phyloP scores from a whole-genome alignment of 2,329 filamentous ascomycete species.

The Cercospora zeae-maydis region DNA sequence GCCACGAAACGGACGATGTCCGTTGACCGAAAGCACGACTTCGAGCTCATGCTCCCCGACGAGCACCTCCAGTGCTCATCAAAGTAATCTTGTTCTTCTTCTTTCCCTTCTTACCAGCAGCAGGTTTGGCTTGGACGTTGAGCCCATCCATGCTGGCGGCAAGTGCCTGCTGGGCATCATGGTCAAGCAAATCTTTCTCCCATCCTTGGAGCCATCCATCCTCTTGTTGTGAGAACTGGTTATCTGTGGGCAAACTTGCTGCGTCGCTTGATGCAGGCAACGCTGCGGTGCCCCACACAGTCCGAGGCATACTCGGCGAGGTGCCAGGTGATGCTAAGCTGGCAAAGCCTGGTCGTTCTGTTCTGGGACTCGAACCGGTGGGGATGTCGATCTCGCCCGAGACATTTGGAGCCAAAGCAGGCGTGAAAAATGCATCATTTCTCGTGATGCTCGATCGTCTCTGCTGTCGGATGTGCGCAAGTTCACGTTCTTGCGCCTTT shows the following conservation, averaged over 20 bases:
- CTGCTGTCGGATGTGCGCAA: conserved; percentile 62
- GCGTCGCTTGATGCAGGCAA: conserved; percentile 57
- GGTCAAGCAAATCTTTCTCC: conserved; percentile 70
- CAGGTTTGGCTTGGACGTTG: conserved; percentile 40
- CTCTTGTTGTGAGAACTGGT: conserved; percentile 47
- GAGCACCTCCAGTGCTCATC: conserved; percentile 57
- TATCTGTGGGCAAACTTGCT: conserved; percentile 40
- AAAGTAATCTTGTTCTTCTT: conserved; percentile 66
- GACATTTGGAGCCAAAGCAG: conserved; percentile 27
- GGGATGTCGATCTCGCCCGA: conserved; percentile 31
- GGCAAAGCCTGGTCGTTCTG: conserved; percentile 60
- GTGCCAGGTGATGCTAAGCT: conserved; percentile 74
- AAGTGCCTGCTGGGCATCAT: conserved; percentile 51
- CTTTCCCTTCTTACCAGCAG: conserved; percentile 56
- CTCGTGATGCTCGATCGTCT: conserved; percentile 51
- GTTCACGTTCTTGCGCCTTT: conserved; percentile 67
- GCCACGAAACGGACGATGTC: background rate
- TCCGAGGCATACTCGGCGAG: conserved; percentile 70
- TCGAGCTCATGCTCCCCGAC: conserved; percentile 9
- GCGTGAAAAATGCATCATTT: conserved; percentile 38
- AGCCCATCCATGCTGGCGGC: conserved; percentile 20
- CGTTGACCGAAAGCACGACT: background rate
- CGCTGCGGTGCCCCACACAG: conserved; percentile 86
- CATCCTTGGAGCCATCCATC: conserved; percentile 86
- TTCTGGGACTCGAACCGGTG: conserved; percentile 48